Percentiles rank a stretch among this genome's conserved stretches.
These are phyloP conservation scores for Umbilicaria muhlenbergii DNA, from an alignment of 495 filamentous ascomycete species.

Conservation along the genomic window DNA sequence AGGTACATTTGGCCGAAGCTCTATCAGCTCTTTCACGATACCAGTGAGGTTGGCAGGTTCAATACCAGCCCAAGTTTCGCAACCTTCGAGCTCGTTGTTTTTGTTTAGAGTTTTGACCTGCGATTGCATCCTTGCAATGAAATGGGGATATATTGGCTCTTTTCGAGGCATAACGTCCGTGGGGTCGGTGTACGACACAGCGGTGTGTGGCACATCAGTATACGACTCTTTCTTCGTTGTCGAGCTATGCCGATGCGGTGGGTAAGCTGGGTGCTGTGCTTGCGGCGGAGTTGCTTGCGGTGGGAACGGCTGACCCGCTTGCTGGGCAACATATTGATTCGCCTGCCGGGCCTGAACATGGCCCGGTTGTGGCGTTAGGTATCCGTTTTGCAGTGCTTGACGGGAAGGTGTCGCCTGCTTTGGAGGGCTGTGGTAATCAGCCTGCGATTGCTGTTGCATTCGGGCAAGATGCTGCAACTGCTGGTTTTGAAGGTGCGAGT, in stretches of 20 bases:
- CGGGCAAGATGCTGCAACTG: slow-evolving; percentile 31
- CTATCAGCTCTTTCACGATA: slow-evolving; percentile 45
- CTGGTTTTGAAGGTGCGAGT: slow-evolving; percentile 18
- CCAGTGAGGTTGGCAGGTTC: slow-evolving; percentile 42
- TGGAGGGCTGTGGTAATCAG: slow-evolving; percentile 14
- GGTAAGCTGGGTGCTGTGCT: slow-evolving; percentile 1
- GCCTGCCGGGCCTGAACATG: neutral
- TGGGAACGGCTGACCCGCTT: slow-evolving; percentile 3
- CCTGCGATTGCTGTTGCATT: slow-evolving; percentile 20
- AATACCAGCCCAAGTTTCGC: slow-evolving; percentile 24
- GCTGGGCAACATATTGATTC: neutral
- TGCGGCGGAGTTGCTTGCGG: neutral
- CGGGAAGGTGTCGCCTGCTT: slow-evolving; percentile 5
- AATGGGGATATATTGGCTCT: neutral
- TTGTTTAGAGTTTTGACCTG: neutral
- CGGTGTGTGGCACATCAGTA: too few relatives aligned
- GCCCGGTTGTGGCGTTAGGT: slow-evolving; percentile 1
- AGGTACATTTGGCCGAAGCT: slow-evolving; percentile 57
- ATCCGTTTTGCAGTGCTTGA: slow-evolving; percentile 8
- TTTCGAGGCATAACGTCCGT: neutral
- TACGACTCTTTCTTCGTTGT: neutral
- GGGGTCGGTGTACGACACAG: too few relatives aligned
- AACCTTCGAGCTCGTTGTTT: neutral
- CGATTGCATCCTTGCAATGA: neutral
- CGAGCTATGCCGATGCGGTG: neutral